Evolutionary conservation across 768 basidiomycete genomes (phyloP).

Genomic region (Lyophyllum decastes): DNA sequence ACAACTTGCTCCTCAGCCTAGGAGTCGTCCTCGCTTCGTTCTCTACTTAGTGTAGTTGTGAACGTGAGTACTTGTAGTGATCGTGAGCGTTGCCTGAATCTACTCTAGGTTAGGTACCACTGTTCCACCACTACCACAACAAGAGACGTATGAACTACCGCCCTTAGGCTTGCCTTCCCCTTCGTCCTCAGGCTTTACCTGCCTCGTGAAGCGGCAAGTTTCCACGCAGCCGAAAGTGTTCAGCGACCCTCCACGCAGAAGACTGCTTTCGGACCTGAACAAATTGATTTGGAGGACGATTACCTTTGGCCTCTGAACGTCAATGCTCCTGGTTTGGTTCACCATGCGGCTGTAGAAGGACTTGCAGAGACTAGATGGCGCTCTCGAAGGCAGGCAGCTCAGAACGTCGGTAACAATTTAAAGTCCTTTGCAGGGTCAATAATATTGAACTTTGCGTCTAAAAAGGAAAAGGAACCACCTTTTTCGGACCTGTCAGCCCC

Average conservation of each 20-base stretch:
- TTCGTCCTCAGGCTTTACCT: not conserved
- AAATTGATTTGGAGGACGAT: too few species aligned
- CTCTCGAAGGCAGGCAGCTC: too few species aligned
- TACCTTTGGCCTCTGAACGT: too few species aligned
- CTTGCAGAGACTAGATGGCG: too few species aligned
- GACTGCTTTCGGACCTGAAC: not conserved
- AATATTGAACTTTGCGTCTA: not conserved
- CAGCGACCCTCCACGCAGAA: not conserved
- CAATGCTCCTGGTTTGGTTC: too few species aligned
- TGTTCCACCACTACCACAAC: not conserved
- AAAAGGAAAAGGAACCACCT: conserved; percentile 14
- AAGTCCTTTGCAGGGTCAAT: too few species aligned
- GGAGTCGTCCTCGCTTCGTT: not conserved
- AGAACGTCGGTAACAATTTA: too few species aligned
- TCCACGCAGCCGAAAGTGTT: not conserved
- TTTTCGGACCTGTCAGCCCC: conserved; percentile 1
- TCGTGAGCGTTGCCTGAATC: not conserved
- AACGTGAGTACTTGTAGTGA: not conserved
- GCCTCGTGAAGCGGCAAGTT: not conserved
- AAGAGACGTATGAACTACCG: too few species aligned
- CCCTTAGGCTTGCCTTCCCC: not conserved
- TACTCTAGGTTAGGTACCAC: not conserved
- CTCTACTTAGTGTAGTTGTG: too few species aligned
- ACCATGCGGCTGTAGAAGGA: too few species aligned
- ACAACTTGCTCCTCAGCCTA: too few species aligned